Evolutionary conservation across 2,329 filamentous ascomycete genomes (phyloP).

Genomic region (Fusarium sambucinum): DNA sequence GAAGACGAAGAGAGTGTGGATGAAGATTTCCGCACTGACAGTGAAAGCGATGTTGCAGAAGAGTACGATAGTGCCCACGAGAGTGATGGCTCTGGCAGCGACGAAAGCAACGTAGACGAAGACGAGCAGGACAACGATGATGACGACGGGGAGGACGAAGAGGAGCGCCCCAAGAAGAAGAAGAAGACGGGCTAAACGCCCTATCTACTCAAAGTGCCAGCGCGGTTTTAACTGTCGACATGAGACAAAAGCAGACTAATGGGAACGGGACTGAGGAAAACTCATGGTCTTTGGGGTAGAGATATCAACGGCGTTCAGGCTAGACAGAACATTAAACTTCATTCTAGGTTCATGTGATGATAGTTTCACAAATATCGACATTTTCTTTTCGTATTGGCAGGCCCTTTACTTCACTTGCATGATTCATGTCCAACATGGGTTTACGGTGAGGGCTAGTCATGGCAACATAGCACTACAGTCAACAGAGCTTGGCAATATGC

Average conservation of each 20-base stretch:
- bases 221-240: background rate
- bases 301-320: slow-evolving; percentile 48
- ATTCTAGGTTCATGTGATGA: slow-evolving; percentile 26
- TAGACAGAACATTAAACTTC: slow-evolving; percentile 45
- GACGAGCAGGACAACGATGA: slow-evolving; percentile 61
- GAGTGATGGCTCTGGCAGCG: slow-evolving; percentile 79
- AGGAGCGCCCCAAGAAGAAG: slow-evolving; percentile 65
- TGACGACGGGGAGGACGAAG: slow-evolving; percentile 57
- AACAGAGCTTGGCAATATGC: slow-evolving; percentile 12
- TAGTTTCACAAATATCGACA: slow-evolving; percentile 14
- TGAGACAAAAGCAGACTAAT: slow-evolving; percentile 32
- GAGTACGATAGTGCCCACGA: slow-evolving; percentile 95
- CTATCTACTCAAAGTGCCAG: background rate
- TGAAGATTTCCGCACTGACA: slow-evolving; percentile 94
- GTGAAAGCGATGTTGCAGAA: slow-evolving; percentile 94
- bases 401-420: background rate
- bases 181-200: slow-evolving; percentile 54
- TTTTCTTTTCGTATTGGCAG: slow-evolving; percentile 8
- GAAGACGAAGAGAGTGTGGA: slow-evolving; percentile 96
- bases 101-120: slow-evolving; percentile 62
- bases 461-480: slow-evolving; percentile 4
- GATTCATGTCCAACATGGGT: slow-evolving; percentile 15
- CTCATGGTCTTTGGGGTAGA: slow-evolving; percentile 35
- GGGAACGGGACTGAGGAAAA: slow-evolving; percentile 32
- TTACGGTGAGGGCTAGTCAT: slow-evolving; percentile 18